Base-by-base conservation (phyloP, 164 flowering plant species). In the Vitis vinifera region DNA sequence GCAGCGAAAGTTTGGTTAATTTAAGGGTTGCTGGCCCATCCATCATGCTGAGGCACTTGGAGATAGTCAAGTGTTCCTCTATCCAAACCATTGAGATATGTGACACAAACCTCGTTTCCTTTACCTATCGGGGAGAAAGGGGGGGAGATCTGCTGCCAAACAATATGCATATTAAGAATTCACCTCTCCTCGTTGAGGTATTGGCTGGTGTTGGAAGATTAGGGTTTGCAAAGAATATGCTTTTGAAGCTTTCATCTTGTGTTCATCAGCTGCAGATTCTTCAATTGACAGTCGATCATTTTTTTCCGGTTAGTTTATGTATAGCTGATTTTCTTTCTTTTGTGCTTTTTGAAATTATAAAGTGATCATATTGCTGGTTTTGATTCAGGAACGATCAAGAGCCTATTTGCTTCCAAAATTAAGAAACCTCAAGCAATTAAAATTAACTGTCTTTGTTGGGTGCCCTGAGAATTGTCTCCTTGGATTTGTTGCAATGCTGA, bases 121-220 rank as follows among this genome's bases (percentile, higher is more conserved):
- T 71, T 27, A 64, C 55, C 9, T 72, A 65, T 51, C n/a, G 65
- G 65, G 69, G 75, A 8, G 44, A 37, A 50, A 55, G 4, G 69
- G 51, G 51, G 8, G 4, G 7, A 37, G 44, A 37, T 37, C 5
- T 37, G 44, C 27, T 23, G 11, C 53, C 53, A 9, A 66, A 65
- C 4, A 47, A 29, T n/a, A 50, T 71, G 30, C 10, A 23, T 31
- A 17, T 72, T 19, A 59, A 53, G 13, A 72, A 72, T 66, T 58
- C 66, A n/a, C 75, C 75, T 4, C 66, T 49, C 69, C 75, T 72
- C n/a, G 55, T 17, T n/a, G 70, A 72, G 47, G 31, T 72, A 31
- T 58, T 65, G 9, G 59, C 65, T 44, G 69, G 69, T 4, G 69
- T 29, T 14, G 59, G 69, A 13, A 29, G n/a, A 23, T 65, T 65